These are phyloP conservation scores for Calycina herbarum DNA, from an alignment of 2,329 filamentous ascomycete genomes.

Conservation along the genomic window DNA sequence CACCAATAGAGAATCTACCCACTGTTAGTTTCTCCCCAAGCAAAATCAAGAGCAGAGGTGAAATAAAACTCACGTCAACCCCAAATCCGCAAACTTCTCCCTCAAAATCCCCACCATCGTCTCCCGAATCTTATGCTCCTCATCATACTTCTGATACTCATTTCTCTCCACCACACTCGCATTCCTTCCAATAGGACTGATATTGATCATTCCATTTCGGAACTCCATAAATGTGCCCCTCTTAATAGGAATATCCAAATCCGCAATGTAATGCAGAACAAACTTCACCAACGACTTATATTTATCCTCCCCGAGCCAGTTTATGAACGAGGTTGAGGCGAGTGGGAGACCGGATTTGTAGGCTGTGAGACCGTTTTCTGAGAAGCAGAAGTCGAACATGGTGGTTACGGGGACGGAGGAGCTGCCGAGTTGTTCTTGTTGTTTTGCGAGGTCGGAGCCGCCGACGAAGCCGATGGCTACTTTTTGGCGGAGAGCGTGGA, in stretches of 20 bases:
- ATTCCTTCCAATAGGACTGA: conserved; percentile 82
- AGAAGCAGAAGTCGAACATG: conserved; percentile 97
- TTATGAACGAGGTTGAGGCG: conserved; percentile 81
- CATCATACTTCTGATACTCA: conserved; percentile 81
- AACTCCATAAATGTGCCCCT: conserved; percentile 84
- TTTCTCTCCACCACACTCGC: conserved; percentile 76
- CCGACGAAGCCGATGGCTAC: conserved; percentile 90
- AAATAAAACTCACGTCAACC: conserved; percentile 68
- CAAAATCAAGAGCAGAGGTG: neutral
- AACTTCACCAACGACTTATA: conserved; percentile 79
- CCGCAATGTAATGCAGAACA: conserved; percentile 78
- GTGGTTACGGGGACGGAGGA: conserved; percentile 67
- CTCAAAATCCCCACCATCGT: conserved; percentile 75
- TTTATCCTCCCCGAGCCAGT: conserved; percentile 79
- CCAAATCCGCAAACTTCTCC: conserved; percentile 79
- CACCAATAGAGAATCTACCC: conserved; percentile 83
- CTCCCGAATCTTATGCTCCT: conserved; percentile 71
- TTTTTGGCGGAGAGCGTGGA: conserved; percentile 79
- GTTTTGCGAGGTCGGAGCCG: conserved; percentile 87
- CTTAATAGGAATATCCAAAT: conserved; percentile 82
- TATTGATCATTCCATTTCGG: conserved; percentile 88
- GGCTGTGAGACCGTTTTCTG: conserved; percentile 93
- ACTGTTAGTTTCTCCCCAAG: conserved; percentile 9
- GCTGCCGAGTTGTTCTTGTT: conserved; percentile 90
- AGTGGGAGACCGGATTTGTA: conserved; percentile 79